Evolutionary conservation across 2,329 filamentous ascomycete species (phyloP), one percentile per base, ranked within the genome.

Genomic region (Rhynchosporium graminicola): DNA sequence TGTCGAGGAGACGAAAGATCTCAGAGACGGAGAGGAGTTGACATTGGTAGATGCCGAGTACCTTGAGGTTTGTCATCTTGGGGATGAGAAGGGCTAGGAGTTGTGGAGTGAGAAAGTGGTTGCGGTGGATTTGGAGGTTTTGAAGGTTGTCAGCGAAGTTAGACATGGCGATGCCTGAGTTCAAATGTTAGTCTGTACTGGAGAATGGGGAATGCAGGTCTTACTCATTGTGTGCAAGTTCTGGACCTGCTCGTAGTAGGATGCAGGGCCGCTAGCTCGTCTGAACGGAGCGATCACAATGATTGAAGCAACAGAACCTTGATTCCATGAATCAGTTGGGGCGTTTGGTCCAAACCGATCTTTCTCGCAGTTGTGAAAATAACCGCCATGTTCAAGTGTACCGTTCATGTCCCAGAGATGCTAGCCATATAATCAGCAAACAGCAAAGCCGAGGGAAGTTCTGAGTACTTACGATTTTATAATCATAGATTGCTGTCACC

Each of bases 41-140:
- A 33, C 72, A 74, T 20, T 69, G 68, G 36, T 72, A 72, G 9
- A 74, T 62, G 0, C 71, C 71, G 6, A 74, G 50, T 3, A 60
- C 52, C 15, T 62, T 64, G 2, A 74, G 54, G 4, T 71, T 69
- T 15, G 54, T 52, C 65, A 74, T 69, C 29, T 67, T 58, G 1
- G 71, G 72, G 31, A 74, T 65, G 0, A 73, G 9, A 0, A 74
- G 59, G 1, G 48, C 58, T 1, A 74, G 65, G 9, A 71, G 40
- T 2, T 69, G 55, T 3, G 48, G 59, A 0, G 65, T 69, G 6
- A 74, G 57, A 40, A 74, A 69, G 3, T 67, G 67, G 10, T 70
- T 60, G 4, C 69, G 61, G 38, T 74, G 72, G 10, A 74, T 61
- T 20, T 74, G 70, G 0, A 73, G 45, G 4, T 67, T 70, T 15